Evolutionary conservation across 179 eudicot species (phyloP).

Genomic region (Vitellaria paradoxa): DNA sequence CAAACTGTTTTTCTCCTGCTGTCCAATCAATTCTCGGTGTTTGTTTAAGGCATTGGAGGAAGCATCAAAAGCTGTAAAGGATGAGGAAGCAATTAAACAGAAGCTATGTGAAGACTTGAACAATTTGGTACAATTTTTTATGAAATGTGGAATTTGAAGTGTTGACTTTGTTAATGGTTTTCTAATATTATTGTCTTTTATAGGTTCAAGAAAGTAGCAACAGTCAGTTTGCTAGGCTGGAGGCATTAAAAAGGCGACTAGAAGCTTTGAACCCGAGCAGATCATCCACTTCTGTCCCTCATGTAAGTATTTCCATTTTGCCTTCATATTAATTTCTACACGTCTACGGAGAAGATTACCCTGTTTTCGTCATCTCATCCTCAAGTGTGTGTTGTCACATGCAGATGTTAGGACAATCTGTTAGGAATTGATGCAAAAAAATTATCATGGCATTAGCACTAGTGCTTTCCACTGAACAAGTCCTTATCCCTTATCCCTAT

Average conservation of each 20-base stretch:
- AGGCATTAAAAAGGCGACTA: constrained; percentile 80
- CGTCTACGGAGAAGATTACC: neutral
- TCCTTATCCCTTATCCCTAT: neutral
- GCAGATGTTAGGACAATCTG: neutral
- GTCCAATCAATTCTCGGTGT: constrained; percentile 1
- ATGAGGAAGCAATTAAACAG: constrained; percentile 87
- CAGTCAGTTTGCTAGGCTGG: constrained; percentile 72
- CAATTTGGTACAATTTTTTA: constrained; percentile 45
- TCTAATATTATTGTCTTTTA: constrained; percentile 2
- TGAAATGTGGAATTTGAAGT: neutral
- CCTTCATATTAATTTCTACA: neutral
- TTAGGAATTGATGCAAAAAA: neutral
- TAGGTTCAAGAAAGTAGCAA: constrained; percentile 88
- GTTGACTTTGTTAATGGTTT: neutral
- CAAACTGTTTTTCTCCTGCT: neutral
- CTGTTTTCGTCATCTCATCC: neutral
- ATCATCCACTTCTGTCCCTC: constrained; percentile 33
- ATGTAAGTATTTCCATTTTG: constrained; percentile 23
- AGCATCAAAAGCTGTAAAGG: constrained; percentile 73
- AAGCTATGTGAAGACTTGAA: constrained; percentile 90
- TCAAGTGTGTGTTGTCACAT: neutral
- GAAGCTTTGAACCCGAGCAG: constrained; percentile 90
- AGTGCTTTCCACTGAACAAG: constrained; percentile 4
- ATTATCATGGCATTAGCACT: neutral
- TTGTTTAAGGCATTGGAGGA: constrained; percentile 75